phyloP scores from a whole-genome alignment of 768 basidiomycete species.

The Boletus bicolor region DNA sequence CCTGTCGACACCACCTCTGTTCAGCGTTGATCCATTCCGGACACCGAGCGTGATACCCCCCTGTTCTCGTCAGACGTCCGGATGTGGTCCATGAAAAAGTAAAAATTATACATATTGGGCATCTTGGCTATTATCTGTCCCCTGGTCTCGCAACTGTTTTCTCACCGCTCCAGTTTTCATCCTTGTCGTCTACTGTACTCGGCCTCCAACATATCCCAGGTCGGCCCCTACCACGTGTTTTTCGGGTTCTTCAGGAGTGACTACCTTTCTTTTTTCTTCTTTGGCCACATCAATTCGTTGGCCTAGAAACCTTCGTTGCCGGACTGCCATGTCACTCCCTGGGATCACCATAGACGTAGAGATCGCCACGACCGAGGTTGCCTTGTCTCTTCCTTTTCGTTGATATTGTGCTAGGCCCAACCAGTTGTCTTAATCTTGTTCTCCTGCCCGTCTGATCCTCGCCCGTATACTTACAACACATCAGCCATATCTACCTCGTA shows the following conservation, averaged over 20 bases:
- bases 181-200: slow-evolving; percentile 10
- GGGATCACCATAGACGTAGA: slow-evolving; percentile 20
- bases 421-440: slow-evolving; percentile 23
- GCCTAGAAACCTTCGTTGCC: slow-evolving; percentile 2
- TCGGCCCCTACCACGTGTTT: slow-evolving; percentile 15
- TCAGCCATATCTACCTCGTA: slow-evolving; percentile 26
- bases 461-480: slow-evolving; percentile 19
- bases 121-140: slow-evolving; percentile 27
- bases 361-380: slow-evolving; percentile 7
- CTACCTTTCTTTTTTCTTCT: neutral
- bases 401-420: slow-evolving; percentile 1
- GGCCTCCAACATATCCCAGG: slow-evolving; percentile 36
- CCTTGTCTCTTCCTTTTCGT: neutral
- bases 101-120: slow-evolving; percentile 38
- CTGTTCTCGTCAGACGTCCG: neutral
- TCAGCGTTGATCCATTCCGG: slow-evolving; percentile 13
- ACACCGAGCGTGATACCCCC: slow-evolving; percentile 15
- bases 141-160: slow-evolving; percentile 5
- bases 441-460: neutral
- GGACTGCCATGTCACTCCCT: slow-evolving; percentile 9
- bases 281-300: slow-evolving; percentile 5
- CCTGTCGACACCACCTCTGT: slow-evolving; percentile 10
- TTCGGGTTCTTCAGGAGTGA: slow-evolving; percentile 6
- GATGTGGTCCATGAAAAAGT: slow-evolving; percentile 27
- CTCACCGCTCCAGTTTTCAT: slow-evolving; percentile 11